phyloP scores from a whole-genome alignment of 192 early-diverging fungal species.

The Obelidium mucronatum region DNA sequence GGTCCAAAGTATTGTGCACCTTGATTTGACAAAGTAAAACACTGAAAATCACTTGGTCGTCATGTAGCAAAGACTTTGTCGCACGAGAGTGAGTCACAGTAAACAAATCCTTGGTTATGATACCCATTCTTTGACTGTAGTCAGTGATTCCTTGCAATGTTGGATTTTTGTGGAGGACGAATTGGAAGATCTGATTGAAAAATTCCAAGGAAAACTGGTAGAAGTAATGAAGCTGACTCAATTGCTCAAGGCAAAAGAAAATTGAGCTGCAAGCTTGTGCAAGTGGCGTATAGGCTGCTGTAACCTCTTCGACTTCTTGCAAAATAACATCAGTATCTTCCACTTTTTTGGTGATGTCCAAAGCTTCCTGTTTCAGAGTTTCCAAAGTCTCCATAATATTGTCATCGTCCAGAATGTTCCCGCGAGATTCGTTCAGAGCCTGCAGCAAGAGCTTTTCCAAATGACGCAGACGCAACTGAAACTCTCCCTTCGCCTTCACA shows the following conservation, averaged over 20 bases:
- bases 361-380: conserved; percentile 94
- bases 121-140: conserved; percentile 70
- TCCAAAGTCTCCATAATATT: conserved; percentile 93
- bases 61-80: conserved; percentile 85
- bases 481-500: conserved; percentile 95
- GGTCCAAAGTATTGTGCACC: conserved; percentile 62
- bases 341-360: conserved; percentile 90
- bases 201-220: conserved; percentile 99
- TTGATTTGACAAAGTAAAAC: conserved; percentile 89
- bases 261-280: conserved; percentile 91
- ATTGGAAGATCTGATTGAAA: conserved; percentile 92
- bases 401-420: conserved; percentile 98
- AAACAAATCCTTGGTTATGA: conserved; percentile 87
- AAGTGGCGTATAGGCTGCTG: conserved; percentile 87
- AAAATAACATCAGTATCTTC: conserved; percentile 94
- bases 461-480: conserved; percentile 89
- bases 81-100: conserved; percentile 79
- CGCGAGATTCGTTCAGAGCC: conserved; percentile 92
- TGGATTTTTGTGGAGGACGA: conserved; percentile 80
- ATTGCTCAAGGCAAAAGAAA: conserved; percentile 97
- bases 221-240: conserved; percentile 87
- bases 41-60: conserved; percentile 90
- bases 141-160: conserved; percentile 57
- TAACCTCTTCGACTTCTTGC: conserved; percentile 95
- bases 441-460: conserved; percentile 94